These are phyloP conservation scores for Eucalyptus polybractea DNA, from an alignment of 345 rosid species.

Conservation along the genomic window DNA sequence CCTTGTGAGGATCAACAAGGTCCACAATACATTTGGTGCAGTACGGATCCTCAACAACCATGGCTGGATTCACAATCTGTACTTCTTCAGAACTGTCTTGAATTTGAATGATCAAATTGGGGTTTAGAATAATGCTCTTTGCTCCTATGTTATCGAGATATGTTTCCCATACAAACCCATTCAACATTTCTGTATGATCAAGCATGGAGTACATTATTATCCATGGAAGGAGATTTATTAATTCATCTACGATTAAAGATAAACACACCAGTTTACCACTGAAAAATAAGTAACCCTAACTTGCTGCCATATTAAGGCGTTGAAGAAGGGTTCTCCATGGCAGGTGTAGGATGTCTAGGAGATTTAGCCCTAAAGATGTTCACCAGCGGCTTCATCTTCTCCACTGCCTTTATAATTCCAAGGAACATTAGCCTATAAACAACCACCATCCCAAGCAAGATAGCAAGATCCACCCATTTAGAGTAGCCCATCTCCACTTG, in stretches of 20 bases:
- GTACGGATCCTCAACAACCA: background rate
- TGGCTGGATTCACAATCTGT: background rate
- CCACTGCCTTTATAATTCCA: too few species aligned
- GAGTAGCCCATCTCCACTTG: too few species aligned
- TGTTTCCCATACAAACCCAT: background rate
- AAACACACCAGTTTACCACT: background rate
- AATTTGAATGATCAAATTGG: background rate
- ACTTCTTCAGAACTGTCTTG: background rate
- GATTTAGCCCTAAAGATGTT: too few species aligned
- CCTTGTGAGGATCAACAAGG: background rate
- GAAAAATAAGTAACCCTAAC: too few species aligned
- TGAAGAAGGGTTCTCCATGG: too few species aligned
- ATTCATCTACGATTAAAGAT: background rate
- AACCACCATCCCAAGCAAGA: too few species aligned
- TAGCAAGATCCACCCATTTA: too few species aligned
- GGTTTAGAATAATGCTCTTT: background rate
- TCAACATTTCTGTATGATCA: background rate
- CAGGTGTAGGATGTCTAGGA: too few species aligned
- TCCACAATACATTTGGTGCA: background rate
- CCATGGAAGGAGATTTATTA: background rate
- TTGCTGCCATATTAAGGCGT: too few species aligned
- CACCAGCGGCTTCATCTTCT: too few species aligned
- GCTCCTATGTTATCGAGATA: background rate
- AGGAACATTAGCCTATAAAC: too few species aligned
- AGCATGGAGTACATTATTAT: background rate